A percentile compares a stretch with the other conserved stretches of the same genome.
Conservation (phyloP, 495 filamentous ascomycete genomes). For the Pseudoneurospora amorphoporcata region DNA sequence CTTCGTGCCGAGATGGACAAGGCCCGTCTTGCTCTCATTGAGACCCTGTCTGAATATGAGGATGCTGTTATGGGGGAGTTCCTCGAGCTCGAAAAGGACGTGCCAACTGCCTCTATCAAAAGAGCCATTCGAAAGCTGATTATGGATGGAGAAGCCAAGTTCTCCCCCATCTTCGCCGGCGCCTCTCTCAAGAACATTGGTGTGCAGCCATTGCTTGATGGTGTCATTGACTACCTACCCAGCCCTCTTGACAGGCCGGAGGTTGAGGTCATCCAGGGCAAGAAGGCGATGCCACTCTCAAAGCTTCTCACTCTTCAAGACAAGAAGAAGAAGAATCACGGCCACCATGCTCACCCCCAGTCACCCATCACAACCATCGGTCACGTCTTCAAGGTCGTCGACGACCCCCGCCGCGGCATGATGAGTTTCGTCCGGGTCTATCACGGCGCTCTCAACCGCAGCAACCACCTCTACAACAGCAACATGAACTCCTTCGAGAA, state of each 20-base stretch:
- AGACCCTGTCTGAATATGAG: constrained; percentile 78
- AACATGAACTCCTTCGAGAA: constrained; percentile 74
- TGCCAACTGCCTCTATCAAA: constrained; percentile 56
- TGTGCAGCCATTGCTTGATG: constrained; percentile 86
- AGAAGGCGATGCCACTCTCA: constrained; percentile 39
- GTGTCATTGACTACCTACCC: constrained; percentile 75
- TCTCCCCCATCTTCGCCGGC: constrained; percentile 84
- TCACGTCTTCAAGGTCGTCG: constrained; percentile 93
- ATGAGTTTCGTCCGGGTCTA: constrained; percentile 92
- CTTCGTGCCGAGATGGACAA: constrained; percentile 61
- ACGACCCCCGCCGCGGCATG: constrained; percentile 74
- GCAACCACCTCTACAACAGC: constrained; percentile 74
- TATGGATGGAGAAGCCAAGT: constrained; percentile 44
- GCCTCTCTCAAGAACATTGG: constrained; percentile 91
- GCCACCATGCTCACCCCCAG: constrained; percentile 26
- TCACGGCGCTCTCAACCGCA: constrained; percentile 65
- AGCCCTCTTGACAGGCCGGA: constrained; percentile 70
- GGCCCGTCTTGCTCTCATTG: constrained; percentile 70
- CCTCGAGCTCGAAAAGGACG: constrained; percentile 64
- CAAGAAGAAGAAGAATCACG: constrained; percentile 37
- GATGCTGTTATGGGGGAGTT: constrained; percentile 77
- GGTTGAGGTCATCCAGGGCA: constrained; percentile 61
- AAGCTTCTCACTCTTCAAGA: constrained; percentile 41
- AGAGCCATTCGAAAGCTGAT: constrained; percentile 64
- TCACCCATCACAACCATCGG: constrained; percentile 59